Conservation (phyloP, 176 grass and related monocot species). For the Raddia distichophylla region DNA sequence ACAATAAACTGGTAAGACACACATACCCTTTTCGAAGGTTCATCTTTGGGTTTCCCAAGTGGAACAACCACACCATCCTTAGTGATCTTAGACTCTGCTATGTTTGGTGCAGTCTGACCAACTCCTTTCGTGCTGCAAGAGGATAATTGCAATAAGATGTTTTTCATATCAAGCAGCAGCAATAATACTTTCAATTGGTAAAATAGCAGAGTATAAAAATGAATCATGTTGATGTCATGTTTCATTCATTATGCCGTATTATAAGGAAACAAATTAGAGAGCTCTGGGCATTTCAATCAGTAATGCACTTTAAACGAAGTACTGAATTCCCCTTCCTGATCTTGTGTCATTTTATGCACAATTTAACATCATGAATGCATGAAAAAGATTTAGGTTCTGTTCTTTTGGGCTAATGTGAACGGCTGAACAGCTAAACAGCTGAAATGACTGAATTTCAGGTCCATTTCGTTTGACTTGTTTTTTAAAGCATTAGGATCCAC, state of each 20-base stretch:
- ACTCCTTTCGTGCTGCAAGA: slow-evolving; percentile 86
- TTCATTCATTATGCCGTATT: background rate
- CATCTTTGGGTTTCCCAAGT: slow-evolving; percentile 70
- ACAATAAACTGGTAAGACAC: background rate
- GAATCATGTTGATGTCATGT: background rate
- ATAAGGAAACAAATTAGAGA: background rate
- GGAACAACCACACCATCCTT: slow-evolving; percentile 76
- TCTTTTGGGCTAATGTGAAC: too few species aligned
- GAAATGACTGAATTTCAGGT: too few species aligned
- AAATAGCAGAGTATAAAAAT: background rate
- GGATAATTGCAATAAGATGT: slow-evolving; percentile 32
- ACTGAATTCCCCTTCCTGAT: background rate
- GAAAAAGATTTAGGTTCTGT: background rate
- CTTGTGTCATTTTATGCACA: background rate
- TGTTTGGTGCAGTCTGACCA: slow-evolving; percentile 60
- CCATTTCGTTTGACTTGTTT: too few species aligned
- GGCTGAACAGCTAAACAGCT: too few species aligned
- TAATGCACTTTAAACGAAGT: background rate
- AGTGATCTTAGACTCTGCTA: slow-evolving; percentile 52
- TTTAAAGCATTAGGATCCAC: too few species aligned
- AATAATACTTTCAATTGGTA: background rate
- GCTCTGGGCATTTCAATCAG: background rate
- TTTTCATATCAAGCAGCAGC: slow-evolving; percentile 18
- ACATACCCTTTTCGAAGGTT: slow-evolving; percentile 55
- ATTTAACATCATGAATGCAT: background rate